A percentile compares a stretch with the other conserved stretches of the same genome.
phyloP scores from a whole-genome alignment of 352 stramenopile genomes.

The Phytopythium kandeliae region DNA sequence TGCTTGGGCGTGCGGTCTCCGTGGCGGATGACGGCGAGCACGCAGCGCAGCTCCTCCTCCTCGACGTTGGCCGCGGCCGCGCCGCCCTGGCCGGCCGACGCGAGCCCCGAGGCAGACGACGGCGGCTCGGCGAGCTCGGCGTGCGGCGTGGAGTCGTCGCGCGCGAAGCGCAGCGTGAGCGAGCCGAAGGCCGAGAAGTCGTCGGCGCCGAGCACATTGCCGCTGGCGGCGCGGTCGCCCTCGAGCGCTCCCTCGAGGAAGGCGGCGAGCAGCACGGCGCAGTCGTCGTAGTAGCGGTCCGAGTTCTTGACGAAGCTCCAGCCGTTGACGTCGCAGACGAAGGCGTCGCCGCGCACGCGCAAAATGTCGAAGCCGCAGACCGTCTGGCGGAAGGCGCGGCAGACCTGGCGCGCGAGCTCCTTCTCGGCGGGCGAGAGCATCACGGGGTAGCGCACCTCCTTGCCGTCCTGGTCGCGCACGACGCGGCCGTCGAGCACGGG shows the following conservation, averaged over 20 bases:
- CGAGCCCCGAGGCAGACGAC: slow-evolving; percentile 14
- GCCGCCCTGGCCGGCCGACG: slow-evolving; percentile 13
- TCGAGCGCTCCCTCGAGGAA: slow-evolving; percentile 67
- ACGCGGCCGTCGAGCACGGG: slow-evolving; percentile 99
- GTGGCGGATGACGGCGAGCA: slow-evolving; percentile 98
- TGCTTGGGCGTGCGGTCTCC: slow-evolving; percentile 99
- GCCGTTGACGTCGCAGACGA: slow-evolving; percentile 99
- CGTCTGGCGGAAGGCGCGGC: slow-evolving; percentile 76
- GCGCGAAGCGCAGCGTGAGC: slow-evolving; percentile 53
- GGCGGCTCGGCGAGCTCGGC: slow-evolving; percentile 59
- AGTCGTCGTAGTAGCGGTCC: slow-evolving; percentile 99
- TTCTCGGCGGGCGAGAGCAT: slow-evolving; percentile 98
- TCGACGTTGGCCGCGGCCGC: slow-evolving; percentile 26
- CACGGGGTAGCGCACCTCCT: slow-evolving; percentile 98
- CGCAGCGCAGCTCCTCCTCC: slow-evolving; percentile 97
- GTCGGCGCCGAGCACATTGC: slow-evolving; percentile 46
- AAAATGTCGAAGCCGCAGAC: slow-evolving; percentile 99
- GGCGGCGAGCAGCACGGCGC: slow-evolving; percentile 89
- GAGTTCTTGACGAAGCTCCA: slow-evolving; percentile 99
- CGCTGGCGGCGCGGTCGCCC: slow-evolving; percentile 11
- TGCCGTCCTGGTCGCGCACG: slow-evolving; percentile 94
- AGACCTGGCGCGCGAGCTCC: slow-evolving; percentile 94
- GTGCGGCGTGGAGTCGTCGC: slow-evolving; percentile 29
- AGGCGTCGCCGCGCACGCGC: slow-evolving; percentile 87
- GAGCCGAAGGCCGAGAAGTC: slow-evolving; percentile 47